Conservation (phyloP, 495 filamentous ascomycete species). For the Podospora australis region DNA sequence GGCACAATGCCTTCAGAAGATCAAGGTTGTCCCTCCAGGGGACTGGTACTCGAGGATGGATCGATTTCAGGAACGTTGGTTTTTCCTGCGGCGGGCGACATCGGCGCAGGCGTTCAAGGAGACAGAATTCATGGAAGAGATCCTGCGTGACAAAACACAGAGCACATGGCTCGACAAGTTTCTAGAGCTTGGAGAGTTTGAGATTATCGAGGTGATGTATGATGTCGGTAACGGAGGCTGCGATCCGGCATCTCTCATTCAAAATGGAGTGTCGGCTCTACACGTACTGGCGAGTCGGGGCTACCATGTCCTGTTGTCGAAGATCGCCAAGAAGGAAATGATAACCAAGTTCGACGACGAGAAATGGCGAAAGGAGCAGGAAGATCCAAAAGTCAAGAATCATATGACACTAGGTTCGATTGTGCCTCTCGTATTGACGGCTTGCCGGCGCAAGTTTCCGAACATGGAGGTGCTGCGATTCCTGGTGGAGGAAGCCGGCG, state of each 20-base stretch:
- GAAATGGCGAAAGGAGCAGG: not conserved
- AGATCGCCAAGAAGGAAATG: constrained; percentile 1
- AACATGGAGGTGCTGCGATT: constrained; percentile 38
- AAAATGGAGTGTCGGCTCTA: not conserved
- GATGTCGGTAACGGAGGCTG: not conserved
- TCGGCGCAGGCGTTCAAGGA: not conserved
- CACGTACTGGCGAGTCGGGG: constrained; percentile 3
- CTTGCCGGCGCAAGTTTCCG: constrained; percentile 26
- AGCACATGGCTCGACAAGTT: not conserved
- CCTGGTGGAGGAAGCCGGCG: constrained; percentile 33
- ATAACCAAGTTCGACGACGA: constrained; percentile 4
- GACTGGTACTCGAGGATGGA: not conserved
- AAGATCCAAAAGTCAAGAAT: not conserved
- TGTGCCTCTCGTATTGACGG: constrained; percentile 25
- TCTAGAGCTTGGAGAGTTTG: not conserved
- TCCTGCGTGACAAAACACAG: too few relatives aligned
- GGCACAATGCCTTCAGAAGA: not conserved
- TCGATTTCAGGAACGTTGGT: not conserved
- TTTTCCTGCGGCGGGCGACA: not conserved
- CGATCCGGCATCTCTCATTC: not conserved
- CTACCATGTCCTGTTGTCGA: constrained; percentile 4
- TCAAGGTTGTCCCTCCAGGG: too few relatives aligned
- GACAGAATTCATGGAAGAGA: not conserved
- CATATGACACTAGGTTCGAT: not conserved
- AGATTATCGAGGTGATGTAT: not conserved